Conservation (phyloP, 2,329 filamentous ascomycete species). For the Aspergillus sojae region DNA sequence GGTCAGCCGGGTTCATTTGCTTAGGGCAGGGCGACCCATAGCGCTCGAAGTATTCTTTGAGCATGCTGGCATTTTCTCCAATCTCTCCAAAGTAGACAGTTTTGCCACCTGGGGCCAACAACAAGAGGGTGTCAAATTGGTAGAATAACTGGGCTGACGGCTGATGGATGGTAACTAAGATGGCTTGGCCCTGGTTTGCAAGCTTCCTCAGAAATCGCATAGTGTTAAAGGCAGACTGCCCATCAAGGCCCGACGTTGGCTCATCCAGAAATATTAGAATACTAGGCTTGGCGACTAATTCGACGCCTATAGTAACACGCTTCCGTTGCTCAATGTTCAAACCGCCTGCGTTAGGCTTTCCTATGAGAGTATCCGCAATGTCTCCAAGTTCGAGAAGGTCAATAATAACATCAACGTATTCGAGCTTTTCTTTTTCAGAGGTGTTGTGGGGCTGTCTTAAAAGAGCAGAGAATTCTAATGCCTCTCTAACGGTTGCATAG, state of each 20-base stretch:
- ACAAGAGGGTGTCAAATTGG: constrained; percentile 70
- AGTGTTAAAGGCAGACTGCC: constrained; percentile 67
- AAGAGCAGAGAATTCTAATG: constrained; percentile 66
- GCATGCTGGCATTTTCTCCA: constrained; percentile 63
- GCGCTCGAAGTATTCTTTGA: constrained; percentile 68
- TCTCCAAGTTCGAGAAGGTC: constrained; percentile 64
- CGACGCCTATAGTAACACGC: constrained; percentile 71
- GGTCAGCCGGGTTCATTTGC: constrained; percentile 63
- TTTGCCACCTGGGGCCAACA: constrained; percentile 66
- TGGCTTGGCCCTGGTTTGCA: constrained; percentile 65
- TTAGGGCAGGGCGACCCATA: constrained; percentile 66
- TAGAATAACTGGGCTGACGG: constrained; percentile 68
- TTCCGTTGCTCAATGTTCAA: constrained; percentile 68
- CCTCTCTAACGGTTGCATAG: constrained; percentile 66
- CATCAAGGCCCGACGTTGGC: constrained; percentile 69
- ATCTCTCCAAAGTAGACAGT: constrained; percentile 71
- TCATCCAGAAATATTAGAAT: constrained; percentile 71
- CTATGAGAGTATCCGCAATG: constrained; percentile 65
- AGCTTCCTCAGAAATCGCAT: constrained; percentile 68
- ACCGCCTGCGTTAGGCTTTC: constrained; percentile 39
- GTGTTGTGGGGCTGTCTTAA: constrained; percentile 60
- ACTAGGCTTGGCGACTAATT: constrained; percentile 68
- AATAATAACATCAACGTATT: constrained; percentile 66
- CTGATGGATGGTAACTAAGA: constrained; percentile 72
- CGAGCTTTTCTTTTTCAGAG: constrained; percentile 61